Evolutionary conservation across 768 basidiomycete genomes (phyloP), one percentile per base, ranked within the genome.

Genomic region (Macrolepiota dolichaula): DNA sequence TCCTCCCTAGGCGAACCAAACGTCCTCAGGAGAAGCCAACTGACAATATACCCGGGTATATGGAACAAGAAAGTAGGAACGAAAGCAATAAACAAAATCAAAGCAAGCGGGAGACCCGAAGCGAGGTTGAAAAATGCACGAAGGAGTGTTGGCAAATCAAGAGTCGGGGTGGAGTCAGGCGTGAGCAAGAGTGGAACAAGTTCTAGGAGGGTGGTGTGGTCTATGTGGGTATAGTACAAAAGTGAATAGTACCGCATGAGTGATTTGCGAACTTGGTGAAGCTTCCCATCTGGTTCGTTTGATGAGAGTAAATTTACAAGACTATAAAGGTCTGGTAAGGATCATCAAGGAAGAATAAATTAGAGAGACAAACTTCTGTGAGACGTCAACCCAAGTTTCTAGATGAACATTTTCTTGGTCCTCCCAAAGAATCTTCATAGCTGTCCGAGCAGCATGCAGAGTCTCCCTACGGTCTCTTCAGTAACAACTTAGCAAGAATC

Each of bases 181-280:
- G 55, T 52, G 1, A 59, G 54, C 17, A 59, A 63, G 59, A 29
- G 36, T 24, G 64, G 70, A 47, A 66, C 44, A 50, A 71, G 67
- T 22, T 67, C 67, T 11, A 49, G 13, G 71, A 91, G 74, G 13
- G 80, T 72, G 1, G 77, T 67, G 68, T 89, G 84, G 3, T 81
- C 77, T 49, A 86, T 76, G 27, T 77, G 74, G 12, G 84, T 74
- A 52, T 81, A 74, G 49, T 80, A 76, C 35, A 85, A 77, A 4
- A 86, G 79, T 11, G 82, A 77, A 62, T 80, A 77, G 70, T 90
- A 90, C 61, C 76, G 81, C 57, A 79, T 77, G 5, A 90, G 75
- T 0, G 81, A 65, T 4, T 65, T 59, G 67, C 84, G 85, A 54
- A 82, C 69, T 1, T 47, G 50, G 4, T 51, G 38, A 27, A 55